Evolutionary conservation across 2,329 filamentous ascomycete genomes (phyloP).

Genomic region (Biscogniauxia marginata): DNA sequence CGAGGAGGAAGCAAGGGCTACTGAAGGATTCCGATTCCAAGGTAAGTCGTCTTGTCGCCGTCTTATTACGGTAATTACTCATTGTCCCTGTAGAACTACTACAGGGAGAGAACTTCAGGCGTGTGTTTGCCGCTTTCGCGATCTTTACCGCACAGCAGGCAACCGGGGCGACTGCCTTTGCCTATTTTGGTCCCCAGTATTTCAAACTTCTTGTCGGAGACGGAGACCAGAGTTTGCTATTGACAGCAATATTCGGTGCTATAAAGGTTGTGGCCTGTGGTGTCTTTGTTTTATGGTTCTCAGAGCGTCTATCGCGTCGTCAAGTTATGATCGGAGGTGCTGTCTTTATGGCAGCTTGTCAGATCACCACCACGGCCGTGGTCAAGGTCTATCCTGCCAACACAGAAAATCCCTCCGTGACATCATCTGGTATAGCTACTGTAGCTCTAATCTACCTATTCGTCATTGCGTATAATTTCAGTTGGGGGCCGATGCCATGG

Average conservation of each 20-base stretch:
- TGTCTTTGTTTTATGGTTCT: slow-evolving; percentile 51
- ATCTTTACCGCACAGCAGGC: slow-evolving; percentile 53
- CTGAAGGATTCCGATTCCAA: slow-evolving; percentile 39
- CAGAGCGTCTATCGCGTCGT: slow-evolving; percentile 46
- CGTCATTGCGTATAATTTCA: slow-evolving; percentile 50
- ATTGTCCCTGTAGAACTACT: slow-evolving; percentile 39
- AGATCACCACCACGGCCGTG: slow-evolving; percentile 43
- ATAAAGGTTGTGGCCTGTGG: slow-evolving; percentile 51
- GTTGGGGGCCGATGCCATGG: slow-evolving; percentile 51
- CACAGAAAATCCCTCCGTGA: slow-evolving; percentile 28
- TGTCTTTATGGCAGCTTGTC: slow-evolving; percentile 43
- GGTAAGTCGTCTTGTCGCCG: slow-evolving; percentile 12
- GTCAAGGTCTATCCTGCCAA: slow-evolving; percentile 39
- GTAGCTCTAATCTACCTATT: slow-evolving; percentile 55
- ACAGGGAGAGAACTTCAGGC: slow-evolving; percentile 42
- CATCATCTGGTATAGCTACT: slow-evolving; percentile 46
- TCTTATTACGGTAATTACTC: background rate
- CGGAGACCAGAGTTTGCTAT: slow-evolving; percentile 43
- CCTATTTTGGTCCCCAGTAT: slow-evolving; percentile 55
- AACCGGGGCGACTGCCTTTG: slow-evolving; percentile 53
- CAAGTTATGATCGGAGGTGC: slow-evolving; percentile 42
- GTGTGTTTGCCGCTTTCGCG: slow-evolving; percentile 42
- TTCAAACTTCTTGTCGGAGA: slow-evolving; percentile 49
- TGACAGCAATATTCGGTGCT: slow-evolving; percentile 53
- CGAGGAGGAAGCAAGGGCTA: slow-evolving; percentile 43